Conservation (phyloP, 2,329 filamentous ascomycete genomes). For the Colletotrichum melonis region DNA sequence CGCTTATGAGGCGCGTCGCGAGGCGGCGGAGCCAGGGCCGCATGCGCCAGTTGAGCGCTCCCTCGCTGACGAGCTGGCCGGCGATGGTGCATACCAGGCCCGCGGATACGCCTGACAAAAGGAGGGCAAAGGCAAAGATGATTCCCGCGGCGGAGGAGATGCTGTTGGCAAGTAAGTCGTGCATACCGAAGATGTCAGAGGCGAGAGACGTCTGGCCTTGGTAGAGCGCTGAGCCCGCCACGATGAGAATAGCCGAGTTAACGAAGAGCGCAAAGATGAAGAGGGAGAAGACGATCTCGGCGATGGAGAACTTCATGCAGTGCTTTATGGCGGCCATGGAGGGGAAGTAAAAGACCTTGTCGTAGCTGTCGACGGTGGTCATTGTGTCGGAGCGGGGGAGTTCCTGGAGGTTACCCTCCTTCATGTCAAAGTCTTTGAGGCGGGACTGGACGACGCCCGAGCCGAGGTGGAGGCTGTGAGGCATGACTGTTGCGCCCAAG, state of each 20-base stretch:
- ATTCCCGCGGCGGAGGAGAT: conserved; percentile 82
- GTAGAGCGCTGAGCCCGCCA: conserved; percentile 84
- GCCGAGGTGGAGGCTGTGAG: conserved; percentile 75
- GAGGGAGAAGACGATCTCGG: conserved; percentile 77
- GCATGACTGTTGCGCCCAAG: conserved; percentile 82
- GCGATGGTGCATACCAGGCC: conserved; percentile 91
- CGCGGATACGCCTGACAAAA: conserved; percentile 83
- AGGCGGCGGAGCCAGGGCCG: conserved; percentile 83
- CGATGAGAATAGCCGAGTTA: conserved; percentile 86
- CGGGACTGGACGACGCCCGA: conserved; percentile 77
- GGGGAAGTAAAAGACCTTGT: conserved; percentile 74
- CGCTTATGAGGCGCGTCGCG: conserved; percentile 81
- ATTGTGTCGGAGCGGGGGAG: conserved; percentile 48
- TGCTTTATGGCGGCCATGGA: conserved; percentile 78
- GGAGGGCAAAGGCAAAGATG: conserved; percentile 84
- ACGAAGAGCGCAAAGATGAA: conserved; percentile 88
- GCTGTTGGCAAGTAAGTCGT: conserved; percentile 74
- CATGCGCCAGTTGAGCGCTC: conserved; percentile 80
- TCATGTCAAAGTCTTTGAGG: conserved; percentile 71
- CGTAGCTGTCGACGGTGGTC: conserved; percentile 45
- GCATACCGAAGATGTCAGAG: conserved; percentile 86
- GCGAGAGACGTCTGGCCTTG: conserved; percentile 67
- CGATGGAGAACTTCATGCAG: conserved; percentile 79
- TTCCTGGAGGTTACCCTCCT: conserved; percentile 55
- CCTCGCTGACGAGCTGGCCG: conserved; percentile 89